These are phyloP conservation scores for Xylaria bambusicola DNA, from an alignment of 495 filamentous ascomycete species.

Conservation along the genomic window DNA sequence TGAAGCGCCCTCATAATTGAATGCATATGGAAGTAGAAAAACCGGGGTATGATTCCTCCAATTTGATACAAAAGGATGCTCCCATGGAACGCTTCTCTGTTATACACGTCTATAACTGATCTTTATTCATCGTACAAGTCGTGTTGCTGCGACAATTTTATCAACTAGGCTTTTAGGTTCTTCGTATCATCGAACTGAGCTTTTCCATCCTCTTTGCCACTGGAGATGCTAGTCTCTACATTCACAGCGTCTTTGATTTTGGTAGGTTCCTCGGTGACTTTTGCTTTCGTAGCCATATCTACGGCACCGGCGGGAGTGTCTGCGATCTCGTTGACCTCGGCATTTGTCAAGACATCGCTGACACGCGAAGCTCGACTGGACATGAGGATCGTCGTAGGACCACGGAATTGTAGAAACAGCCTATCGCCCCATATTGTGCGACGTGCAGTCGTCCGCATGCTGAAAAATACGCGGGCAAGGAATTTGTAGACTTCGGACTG, in stretches of 20 bases:
- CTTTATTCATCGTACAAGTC: conserved; percentile 14
- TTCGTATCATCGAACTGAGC: conserved; percentile 65
- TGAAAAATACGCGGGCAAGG: conserved; percentile 60
- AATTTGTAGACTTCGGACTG: conserved; percentile 69
- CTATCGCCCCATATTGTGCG: conserved; percentile 92
- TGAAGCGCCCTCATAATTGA: not conserved
- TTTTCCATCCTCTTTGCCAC: conserved; percentile 66
- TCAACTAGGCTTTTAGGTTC: conserved; percentile 53
- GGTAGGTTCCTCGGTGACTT: conserved; percentile 32
- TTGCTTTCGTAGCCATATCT: conserved; percentile 43
- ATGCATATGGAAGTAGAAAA: not conserved
- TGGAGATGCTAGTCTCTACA: conserved; percentile 53
- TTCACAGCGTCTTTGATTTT: conserved; percentile 36
- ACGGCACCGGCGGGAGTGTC: conserved; percentile 64
- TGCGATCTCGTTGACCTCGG: conserved; percentile 86
- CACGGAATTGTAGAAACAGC: conserved; percentile 85
- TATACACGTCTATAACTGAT: conserved; percentile 17
- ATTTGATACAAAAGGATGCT: conserved; percentile 11
- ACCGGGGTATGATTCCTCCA: conserved; percentile 8
- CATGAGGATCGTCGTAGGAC: conserved; percentile 79
- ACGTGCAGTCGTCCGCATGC: conserved; percentile 70
- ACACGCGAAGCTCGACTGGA: conserved; percentile 78
- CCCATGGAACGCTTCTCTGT: conserved; percentile 3
- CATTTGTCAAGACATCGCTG: conserved; percentile 70
- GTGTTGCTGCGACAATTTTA: no score